Percentiles rank a stretch among this genome's conserved stretches.
Evolutionary conservation across 345 rosid genomes (phyloP).

Genomic region (Barbarea vulgaris): DNA sequence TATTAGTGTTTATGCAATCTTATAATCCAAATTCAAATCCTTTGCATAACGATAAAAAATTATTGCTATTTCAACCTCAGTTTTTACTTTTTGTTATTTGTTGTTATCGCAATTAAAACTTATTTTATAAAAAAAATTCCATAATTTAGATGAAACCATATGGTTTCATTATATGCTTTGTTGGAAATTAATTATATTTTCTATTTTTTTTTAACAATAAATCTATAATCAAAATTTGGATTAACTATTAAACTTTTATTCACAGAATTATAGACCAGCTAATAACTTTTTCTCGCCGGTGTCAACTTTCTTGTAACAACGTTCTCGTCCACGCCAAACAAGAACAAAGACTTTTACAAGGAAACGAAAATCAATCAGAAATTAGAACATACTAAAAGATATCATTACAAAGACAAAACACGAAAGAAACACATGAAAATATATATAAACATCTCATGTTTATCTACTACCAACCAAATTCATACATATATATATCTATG

Average conservation of each 20-base stretch:
- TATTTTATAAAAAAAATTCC: background rate
- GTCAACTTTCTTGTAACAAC: background rate
- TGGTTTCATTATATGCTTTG: background rate
- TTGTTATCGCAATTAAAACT: background rate
- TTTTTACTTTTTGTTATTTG: background rate
- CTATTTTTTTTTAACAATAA: background rate
- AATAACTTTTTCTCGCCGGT: background rate
- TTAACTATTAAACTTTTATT: too few species aligned
- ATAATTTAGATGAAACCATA: background rate
- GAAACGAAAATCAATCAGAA: conserved; percentile 9
- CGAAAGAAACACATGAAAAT: conserved; percentile 19
- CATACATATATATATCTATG: conserved; percentile 12
- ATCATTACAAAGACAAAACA: conserved; percentile 22
- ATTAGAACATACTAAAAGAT: conserved; percentile 20
- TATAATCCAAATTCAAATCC: background rate
- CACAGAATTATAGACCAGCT: too few species aligned
- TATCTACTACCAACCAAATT: conserved; percentile 30
- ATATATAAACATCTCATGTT: conserved; percentile 24
- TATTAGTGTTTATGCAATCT: too few species aligned
- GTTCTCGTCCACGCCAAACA: background rate
- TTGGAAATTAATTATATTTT: background rate
- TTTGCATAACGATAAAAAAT: too few species aligned
- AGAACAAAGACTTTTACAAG: conserved; percentile 7
- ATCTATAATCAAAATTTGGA: too few species aligned
- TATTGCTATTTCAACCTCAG: too few species aligned